Base-by-base conservation (phyloP, 176 grass and related monocot genomes). In the Hordeum marinum region DNA sequence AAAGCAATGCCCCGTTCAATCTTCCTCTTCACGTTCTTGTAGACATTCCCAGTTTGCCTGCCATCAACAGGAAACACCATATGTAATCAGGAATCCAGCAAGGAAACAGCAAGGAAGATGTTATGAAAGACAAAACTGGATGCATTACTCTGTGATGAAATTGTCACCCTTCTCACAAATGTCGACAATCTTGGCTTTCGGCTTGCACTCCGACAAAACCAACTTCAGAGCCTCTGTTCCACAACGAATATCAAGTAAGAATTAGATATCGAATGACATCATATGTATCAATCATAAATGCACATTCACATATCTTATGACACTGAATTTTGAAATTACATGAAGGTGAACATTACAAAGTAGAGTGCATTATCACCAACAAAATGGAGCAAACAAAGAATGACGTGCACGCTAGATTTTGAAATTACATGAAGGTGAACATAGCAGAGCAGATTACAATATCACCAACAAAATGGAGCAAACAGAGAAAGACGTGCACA, bases 1-100 rank as follows among this genome's bases (percentile, higher is more conserved):
- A 99, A 99, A 66, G 97, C 97, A 64, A 99, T 80, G 24, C 97
- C 97, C 85, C 82, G 96, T 78, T 99, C 97, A 58, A 99, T 99
- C 94, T 99, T 99, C 85, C 72, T 99, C 78, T 99, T 99, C 17
- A 89, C 89, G 40, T 96, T 99, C 81, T 94, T 99, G 86, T 99
- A 99, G 71, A 96, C 77, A 76, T 92, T 96, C n/a, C 90, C 90
- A 84, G 94, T 92, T 91, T 99, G 94, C 62, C 97, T 99, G 63
- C 54, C 26, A 62, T 72, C 50, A 80, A 83, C 34, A 77, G 65
- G 26, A 63, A 31, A 32, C 17, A 20, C 9, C 17, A 50, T 40
- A 50, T 40, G 68, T 70, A 79, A 83, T 65, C 23, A 90, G 37
- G 3, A 64, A 88, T 43, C n/a, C 24, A 81, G 45, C 15, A 82